Evolutionary conservation across 805 yeast genomes (phyloP), one percentile per base, ranked within the genome.

Genomic region (Hagleromyces aurorensis): DNA sequence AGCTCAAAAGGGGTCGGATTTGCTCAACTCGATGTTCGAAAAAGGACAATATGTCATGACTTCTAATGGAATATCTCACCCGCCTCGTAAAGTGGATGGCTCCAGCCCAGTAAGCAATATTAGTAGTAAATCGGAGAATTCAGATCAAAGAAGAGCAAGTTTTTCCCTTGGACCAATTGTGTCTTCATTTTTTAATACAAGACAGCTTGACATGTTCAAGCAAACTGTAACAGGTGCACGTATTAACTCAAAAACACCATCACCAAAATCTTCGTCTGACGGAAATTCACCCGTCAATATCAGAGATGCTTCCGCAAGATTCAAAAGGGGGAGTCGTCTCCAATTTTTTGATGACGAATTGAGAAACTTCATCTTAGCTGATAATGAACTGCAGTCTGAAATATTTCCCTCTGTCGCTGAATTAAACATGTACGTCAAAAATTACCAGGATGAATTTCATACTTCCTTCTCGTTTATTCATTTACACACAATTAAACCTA

Each of bases 381-480:
- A 63, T 17, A 74, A 78, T 49, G 67, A 70, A 38, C 55, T 81
- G 34, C 54, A 65, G 15, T 68, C 70, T 13, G 58, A 67, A 10
- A 77, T 80, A 43, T 78, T 86, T 42, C 95, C 95, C 0, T 70
- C 76, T 7, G 60, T 78, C 27, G 75, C 72, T 13, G 94, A 86
- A 43, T 60, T 87, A 44, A 86, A 84, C 51, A 69, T 73, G 26
- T 87, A 83, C 53, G 69, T 80, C 43, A 67, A 71, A n/a, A 62
- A 86, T 8, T 87, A 75, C 57, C 82, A 74, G 41, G 65, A 69
- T 29, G 86, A 84, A 47, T 86, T 85, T 57, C 80, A 81, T 59
- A 72, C 72, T 33, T 86, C 80, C 51, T 78, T 84, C 57, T 85
- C 93, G 11, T 85, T 86, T 52, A 72, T 87, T 39, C 95, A 86